These are phyloP conservation scores for Pelargonium myrrhifolium DNA, from an alignment of 441 rosid genomes.

Conservation along the genomic window DNA sequence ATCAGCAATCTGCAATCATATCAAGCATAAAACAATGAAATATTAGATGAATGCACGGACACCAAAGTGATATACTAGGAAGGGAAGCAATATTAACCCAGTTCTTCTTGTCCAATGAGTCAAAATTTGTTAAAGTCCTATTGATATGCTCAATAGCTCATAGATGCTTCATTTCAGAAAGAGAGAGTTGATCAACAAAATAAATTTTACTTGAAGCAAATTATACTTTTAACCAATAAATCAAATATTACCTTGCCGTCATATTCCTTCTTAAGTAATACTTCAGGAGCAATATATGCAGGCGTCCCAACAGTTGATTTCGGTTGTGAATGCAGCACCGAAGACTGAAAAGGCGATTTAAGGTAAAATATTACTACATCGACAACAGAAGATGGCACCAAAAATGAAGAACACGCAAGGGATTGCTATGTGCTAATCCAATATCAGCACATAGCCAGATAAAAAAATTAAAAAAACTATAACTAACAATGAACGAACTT, in stretches of 20 bases:
- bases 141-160: too few relatives aligned
- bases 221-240: too few relatives aligned
- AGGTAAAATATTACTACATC: constrained; percentile 4
- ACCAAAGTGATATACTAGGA: not conserved
- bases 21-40: constrained; percentile 5
- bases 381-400: not conserved
- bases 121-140: too few relatives aligned
- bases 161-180: too few relatives aligned
- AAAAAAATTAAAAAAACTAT: too few relatives aligned
- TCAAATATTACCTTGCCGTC: constrained; percentile 75
- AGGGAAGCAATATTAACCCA: not conserved
- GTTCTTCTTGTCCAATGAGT: too few relatives aligned
- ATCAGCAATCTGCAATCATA: constrained; percentile 73
- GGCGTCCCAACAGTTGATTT: constrained; percentile 98
- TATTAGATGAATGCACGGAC: not conserved
- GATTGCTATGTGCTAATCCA: too few relatives aligned
- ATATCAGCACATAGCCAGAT: too few relatives aligned
- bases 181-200: too few relatives aligned
- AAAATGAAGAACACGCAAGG: not conserved
- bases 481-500: not conserved
- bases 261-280: constrained; percentile 84
- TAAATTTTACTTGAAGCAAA: too few relatives aligned
- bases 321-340: constrained; percentile 91
- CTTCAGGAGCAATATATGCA: constrained; percentile 98
- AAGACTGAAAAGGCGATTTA: constrained; percentile 47